Evolutionary conservation across 768 basidiomycete species (phyloP).

Genomic region (Tylopilus subfusipes): DNA sequence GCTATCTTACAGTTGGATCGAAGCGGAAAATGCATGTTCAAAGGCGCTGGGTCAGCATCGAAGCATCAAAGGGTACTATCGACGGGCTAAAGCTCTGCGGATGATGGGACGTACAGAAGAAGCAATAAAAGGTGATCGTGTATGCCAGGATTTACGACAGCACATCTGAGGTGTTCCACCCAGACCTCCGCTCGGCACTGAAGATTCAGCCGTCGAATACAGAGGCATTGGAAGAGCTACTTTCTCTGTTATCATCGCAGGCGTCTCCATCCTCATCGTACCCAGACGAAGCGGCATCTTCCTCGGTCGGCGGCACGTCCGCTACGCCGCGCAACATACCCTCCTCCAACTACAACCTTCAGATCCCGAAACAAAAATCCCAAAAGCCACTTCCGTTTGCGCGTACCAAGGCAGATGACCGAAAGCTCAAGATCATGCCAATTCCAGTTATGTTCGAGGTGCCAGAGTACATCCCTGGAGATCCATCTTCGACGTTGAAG

Average conservation of each 20-base stretch:
- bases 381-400: conserved; percentile 52
- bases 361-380: conserved; percentile 39
- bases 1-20: conserved; percentile 53
- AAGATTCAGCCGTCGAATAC: conserved; percentile 60
- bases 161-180: not conserved
- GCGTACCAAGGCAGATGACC: conserved; percentile 47
- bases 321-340: conserved; percentile 5
- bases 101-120: conserved; percentile 56
- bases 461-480: conserved; percentile 19
- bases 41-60: conserved; percentile 60
- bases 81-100: conserved; percentile 62
- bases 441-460: conserved; percentile 44
- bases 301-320: conserved; percentile 25
- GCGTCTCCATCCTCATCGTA: conserved; percentile 10
- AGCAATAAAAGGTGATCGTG: conserved; percentile 52
- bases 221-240: conserved; percentile 59
- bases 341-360: conserved; percentile 29
- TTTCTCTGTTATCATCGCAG: conserved; percentile 33
- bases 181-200: conserved; percentile 61
- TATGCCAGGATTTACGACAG: too few relatives aligned
- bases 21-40: conserved; percentile 69
- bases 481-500: conserved; percentile 26
- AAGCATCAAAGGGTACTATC: conserved; percentile 67
- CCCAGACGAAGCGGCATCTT: conserved; percentile 27
- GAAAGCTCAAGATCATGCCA: conserved; percentile 50